Percentiles rank a stretch among this genome's conserved stretches.
phyloP scores from a whole-genome alignment of 257 asterid species.

The Solanum appendiculatum region DNA sequence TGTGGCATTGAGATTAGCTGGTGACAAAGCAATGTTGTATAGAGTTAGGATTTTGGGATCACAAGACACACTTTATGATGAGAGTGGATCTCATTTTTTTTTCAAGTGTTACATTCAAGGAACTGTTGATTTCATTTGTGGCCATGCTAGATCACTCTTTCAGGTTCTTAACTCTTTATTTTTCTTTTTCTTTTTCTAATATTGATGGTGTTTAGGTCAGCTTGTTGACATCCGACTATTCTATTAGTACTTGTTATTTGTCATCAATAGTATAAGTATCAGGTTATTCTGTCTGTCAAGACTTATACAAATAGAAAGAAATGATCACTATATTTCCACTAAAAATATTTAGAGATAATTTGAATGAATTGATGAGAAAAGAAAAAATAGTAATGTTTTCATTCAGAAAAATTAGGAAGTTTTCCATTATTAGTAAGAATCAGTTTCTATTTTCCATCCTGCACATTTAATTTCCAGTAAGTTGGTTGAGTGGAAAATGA shows the following conservation, averaged over 20 bases:
- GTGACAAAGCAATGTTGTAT: constrained; percentile 63
- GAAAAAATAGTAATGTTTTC: not conserved
- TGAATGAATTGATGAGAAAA: not conserved
- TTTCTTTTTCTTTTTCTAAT: not conserved
- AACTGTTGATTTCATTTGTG: constrained; percentile 68
- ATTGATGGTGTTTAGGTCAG: not conserved
- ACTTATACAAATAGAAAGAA: not conserved
- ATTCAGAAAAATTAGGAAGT: too few relatives aligned
- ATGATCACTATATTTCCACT: not conserved
- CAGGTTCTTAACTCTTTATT: constrained; percentile 23
- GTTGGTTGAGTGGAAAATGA: too few relatives aligned
- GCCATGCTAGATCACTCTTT: constrained; percentile 61
- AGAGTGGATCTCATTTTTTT: constrained; percentile 49
- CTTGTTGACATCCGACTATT: not conserved
- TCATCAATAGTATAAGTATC: not conserved
- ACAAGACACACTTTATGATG: constrained; percentile 75
- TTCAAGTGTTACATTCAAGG: constrained; percentile 62
- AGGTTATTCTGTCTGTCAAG: not conserved
- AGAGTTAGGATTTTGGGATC: constrained; percentile 59
- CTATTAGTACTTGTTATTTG: not conserved
- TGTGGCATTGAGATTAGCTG: constrained; percentile 57
- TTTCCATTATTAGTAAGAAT: not conserved
- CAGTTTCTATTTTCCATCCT: too few relatives aligned
- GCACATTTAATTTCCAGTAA: too few relatives aligned
- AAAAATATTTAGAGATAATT: not conserved